These are phyloP conservation scores for Austropuccinia psidii DNA, from an alignment of 1,284 basidiomycete genomes.

Conservation along the genomic window DNA sequence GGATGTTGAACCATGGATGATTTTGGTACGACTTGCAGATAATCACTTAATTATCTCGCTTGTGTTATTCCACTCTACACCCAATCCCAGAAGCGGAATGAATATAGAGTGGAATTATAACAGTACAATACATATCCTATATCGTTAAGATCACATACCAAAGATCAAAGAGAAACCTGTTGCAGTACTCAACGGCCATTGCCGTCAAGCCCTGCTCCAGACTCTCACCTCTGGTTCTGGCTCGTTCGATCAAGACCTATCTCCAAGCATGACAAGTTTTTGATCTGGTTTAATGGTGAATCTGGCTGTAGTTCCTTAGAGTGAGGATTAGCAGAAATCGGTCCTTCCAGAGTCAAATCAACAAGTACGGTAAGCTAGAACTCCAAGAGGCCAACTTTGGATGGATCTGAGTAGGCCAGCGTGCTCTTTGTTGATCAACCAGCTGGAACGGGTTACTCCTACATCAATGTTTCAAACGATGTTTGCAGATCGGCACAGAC, in stretches of 20 bases:
- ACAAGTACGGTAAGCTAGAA: no score
- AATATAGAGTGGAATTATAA: background rate
- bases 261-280: constrained; percentile 62
- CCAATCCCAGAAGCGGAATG: background rate
- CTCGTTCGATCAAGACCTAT: constrained; percentile 60
- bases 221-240: constrained; percentile 37
- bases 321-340: constrained; percentile 94
- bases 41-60: no score
- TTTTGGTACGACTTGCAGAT: no score
- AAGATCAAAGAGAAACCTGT: background rate
- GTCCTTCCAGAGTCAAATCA: constrained; percentile 68
- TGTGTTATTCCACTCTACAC: no score
- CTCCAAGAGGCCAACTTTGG: no score
- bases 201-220: constrained; percentile 22
- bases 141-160: background rate
- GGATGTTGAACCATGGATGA: no score
- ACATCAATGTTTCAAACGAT: constrained; percentile 74
- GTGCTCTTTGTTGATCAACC: constrained; percentile 88
- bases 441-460: constrained; percentile 88
- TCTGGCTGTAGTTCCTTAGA: constrained; percentile 96
- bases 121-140: background rate
- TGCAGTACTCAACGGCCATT: constrained; percentile 39
- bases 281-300: constrained; percentile 50
- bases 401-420: no score
- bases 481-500: constrained; percentile 67